Conservation (phyloP, 768 basidiomycete genomes). For the Fomitopsis serialis region DNA sequence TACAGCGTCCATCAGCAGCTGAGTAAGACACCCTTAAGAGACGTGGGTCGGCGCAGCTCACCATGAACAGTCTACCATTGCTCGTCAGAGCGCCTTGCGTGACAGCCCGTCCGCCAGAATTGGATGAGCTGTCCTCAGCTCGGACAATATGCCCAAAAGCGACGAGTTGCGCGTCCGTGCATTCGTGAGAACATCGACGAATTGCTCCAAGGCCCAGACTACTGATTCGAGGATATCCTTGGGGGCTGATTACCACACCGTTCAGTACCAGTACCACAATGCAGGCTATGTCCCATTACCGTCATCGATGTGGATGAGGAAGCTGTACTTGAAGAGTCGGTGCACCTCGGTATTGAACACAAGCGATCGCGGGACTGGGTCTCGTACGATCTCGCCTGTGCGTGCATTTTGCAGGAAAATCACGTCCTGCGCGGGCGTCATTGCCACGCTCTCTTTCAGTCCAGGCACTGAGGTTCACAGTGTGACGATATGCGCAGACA, state of each 20-base stretch:
- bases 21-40: too few relatives aligned
- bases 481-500: too few relatives aligned
- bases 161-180: background rate
- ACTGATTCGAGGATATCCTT: background rate
- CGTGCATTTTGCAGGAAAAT: background rate
- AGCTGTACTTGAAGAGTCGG: background rate
- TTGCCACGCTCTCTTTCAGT: too few relatives aligned
- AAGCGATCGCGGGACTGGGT: background rate
- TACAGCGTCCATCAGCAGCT: background rate
- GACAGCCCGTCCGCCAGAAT: background rate
- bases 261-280: background rate
- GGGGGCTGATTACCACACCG: background rate
- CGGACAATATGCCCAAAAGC: slow-evolving; percentile 6
- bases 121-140: background rate
- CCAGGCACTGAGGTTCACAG: too few relatives aligned
- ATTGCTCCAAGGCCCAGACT: background rate
- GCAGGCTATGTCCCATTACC: background rate
- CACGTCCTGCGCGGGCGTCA: background rate
- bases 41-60: too few relatives aligned
- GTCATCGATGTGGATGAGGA: background rate
- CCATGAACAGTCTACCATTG: background rate
- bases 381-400: background rate
- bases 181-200: background rate
- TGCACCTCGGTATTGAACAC: background rate
- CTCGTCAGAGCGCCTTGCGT: background rate